These are phyloP conservation scores for Lophium mytilinum DNA, from an alignment of 495 filamentous ascomycete species.

Conservation along the genomic window DNA sequence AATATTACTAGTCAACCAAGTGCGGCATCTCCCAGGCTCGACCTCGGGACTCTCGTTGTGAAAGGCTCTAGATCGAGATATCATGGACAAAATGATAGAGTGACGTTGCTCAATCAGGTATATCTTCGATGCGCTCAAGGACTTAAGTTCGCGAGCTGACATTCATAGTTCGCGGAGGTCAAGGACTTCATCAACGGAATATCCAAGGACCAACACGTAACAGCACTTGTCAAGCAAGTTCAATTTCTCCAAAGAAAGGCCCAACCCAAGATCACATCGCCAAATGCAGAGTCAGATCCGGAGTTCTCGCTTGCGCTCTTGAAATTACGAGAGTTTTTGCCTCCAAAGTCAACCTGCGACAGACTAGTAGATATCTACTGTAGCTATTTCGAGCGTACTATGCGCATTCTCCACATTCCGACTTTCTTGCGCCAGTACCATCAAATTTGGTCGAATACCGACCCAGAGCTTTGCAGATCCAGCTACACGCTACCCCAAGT, in stretches of 20 bases:
- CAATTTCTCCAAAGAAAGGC: neutral
- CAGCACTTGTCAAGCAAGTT: neutral
- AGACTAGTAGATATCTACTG: neutral
- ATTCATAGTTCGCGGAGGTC: neutral
- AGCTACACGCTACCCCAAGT: neutral
- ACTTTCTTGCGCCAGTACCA: neutral
- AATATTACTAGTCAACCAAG: neutral
- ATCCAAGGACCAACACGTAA: neutral
- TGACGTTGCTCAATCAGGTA: neutral
- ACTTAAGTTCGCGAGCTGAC: no score
- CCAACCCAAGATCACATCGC: neutral
- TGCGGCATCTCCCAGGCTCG: neutral
- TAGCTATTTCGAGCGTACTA: neutral
- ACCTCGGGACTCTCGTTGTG: neutral
- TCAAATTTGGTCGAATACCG: neutral
- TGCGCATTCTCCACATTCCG: neutral
- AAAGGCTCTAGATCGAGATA: constrained; percentile 2
- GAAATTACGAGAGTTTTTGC: neutral
- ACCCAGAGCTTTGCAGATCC: neutral
- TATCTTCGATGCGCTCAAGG: neutral
- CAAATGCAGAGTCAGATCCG: neutral
- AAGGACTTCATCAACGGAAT: neutral
- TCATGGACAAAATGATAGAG: neutral
- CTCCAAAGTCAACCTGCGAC: neutral
- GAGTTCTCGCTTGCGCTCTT: neutral